Evolutionary conservation across 73 alveolate species (phyloP).

Genomic region (Paramecium pentaurelia): DNA sequence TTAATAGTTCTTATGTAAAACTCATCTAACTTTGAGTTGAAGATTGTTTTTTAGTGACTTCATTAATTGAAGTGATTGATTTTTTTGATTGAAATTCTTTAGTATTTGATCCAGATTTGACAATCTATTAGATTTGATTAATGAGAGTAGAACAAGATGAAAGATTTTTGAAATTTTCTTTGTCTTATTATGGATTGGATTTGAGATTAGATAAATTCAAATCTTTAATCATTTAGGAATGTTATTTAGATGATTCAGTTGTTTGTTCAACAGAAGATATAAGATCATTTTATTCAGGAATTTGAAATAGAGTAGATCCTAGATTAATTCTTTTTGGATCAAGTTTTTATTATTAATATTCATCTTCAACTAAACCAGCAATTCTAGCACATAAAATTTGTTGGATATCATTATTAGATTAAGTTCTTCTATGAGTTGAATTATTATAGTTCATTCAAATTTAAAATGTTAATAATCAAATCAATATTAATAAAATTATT

Average conservation of each 20-base stretch:
- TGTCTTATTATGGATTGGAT: neutral
- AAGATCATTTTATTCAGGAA: conserved; percentile 40
- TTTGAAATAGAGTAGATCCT: conserved; percentile 5
- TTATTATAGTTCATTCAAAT: neutral
- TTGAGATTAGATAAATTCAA: neutral
- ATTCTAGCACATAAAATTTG: neutral
- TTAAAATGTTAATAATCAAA: neutral
- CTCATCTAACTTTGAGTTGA: neutral
- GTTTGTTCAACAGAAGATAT: neutral
- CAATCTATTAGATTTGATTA: neutral
- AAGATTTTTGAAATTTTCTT: neutral
- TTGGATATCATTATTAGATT: neutral
- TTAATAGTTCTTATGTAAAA: neutral
- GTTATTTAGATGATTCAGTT: conserved; percentile 1
- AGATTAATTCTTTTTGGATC: neutral
- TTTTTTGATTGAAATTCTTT: neutral
- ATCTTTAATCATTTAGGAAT: neutral
- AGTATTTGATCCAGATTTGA: neutral
- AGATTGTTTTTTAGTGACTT: neutral
- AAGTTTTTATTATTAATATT: neutral
- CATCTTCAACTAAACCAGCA: neutral
- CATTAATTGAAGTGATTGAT: neutral
- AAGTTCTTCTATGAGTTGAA: neutral
- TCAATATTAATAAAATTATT: neutral
- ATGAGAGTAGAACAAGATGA: neutral